Evolutionary conservation across 768 basidiomycete genomes (phyloP).

Genomic region (Neoboletus magnificus): DNA sequence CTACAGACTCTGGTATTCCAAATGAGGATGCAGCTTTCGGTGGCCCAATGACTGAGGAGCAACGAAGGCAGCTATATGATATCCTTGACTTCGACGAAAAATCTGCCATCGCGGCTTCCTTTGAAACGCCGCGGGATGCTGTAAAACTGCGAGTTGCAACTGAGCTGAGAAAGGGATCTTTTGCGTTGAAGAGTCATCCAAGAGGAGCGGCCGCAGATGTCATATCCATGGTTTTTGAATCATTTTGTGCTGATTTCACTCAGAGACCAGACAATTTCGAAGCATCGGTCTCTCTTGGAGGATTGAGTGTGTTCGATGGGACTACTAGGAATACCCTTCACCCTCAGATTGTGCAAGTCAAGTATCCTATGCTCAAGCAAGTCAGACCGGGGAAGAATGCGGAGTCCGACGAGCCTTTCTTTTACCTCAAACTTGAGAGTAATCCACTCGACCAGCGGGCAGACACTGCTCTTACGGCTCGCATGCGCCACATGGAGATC

Average conservation of each 20-base stretch:
- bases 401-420: conserved; percentile 59
- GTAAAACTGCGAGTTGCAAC: conserved; percentile 72
- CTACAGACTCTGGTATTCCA: conserved; percentile 37
- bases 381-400: conserved; percentile 34
- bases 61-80: conserved; percentile 85
- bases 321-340: conserved; percentile 78
- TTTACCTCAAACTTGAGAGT: conserved; percentile 87
- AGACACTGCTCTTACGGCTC: conserved; percentile 84
- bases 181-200: conserved; percentile 76
- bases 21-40: conserved; percentile 57
- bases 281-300: conserved; percentile 78
- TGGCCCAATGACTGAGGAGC: conserved; percentile 81
- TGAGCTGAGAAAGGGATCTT: conserved; percentile 83
- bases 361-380: conserved; percentile 35
- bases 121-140: conserved; percentile 75
- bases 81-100: conserved; percentile 92
- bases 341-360: conserved; percentile 87
- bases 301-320: conserved; percentile 88
- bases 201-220: conserved; percentile 64
- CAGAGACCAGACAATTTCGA: conserved; percentile 89
- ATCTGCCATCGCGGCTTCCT: conserved; percentile 60
- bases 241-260: conserved; percentile 77
- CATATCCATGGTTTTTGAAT: conserved; percentile 82
- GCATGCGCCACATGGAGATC: conserved; percentile 94
- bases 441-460: conserved; percentile 90